Conservation (phyloP, 495 filamentous ascomycete genomes). For the Penicillium diatomitis region DNA sequence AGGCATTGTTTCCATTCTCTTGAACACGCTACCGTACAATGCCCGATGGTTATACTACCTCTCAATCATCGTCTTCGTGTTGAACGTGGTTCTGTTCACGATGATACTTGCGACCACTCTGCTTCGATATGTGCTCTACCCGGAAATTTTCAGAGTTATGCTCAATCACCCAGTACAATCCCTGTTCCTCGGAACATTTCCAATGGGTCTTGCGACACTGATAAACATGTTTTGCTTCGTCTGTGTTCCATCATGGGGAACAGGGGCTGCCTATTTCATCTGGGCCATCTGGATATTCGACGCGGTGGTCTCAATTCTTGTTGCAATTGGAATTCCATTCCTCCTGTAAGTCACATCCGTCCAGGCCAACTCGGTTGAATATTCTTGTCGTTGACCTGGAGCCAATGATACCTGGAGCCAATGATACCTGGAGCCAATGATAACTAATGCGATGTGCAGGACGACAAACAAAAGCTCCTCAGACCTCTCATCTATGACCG, state of each 20-base stretch:
- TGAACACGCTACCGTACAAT: conserved; percentile 43
- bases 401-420: too few species aligned
- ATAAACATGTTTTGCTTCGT: conserved; percentile 44
- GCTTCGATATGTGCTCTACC: conserved; percentile 43
- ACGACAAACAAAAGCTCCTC: conserved; percentile 3
- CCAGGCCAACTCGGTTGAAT: neutral
- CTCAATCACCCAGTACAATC: conserved; percentile 43
- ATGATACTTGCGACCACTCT: conserved; percentile 24
- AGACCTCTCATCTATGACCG: conserved; percentile 35
- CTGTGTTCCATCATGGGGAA: conserved; percentile 38
- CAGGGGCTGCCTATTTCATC: conserved; percentile 17
- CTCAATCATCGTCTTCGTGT: conserved; percentile 37
- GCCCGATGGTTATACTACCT: conserved; percentile 36
- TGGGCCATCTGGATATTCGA: conserved; percentile 46
- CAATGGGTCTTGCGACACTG: conserved; percentile 50
- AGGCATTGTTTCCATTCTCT: conserved; percentile 47
- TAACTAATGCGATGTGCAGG: neutral
- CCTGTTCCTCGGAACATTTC: conserved; percentile 44
- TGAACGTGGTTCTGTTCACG: conserved; percentile 41
- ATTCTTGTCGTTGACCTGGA: too few species aligned
- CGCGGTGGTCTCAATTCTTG: conserved; percentile 11
- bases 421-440: too few species aligned
- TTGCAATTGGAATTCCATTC: conserved; percentile 22
- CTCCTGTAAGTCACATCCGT: conserved; percentile 16
- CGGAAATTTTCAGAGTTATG: conserved; percentile 39